Evolutionary conservation across 2,329 filamentous ascomycete species (phyloP).

Genomic region (Fusarium illudens): DNA sequence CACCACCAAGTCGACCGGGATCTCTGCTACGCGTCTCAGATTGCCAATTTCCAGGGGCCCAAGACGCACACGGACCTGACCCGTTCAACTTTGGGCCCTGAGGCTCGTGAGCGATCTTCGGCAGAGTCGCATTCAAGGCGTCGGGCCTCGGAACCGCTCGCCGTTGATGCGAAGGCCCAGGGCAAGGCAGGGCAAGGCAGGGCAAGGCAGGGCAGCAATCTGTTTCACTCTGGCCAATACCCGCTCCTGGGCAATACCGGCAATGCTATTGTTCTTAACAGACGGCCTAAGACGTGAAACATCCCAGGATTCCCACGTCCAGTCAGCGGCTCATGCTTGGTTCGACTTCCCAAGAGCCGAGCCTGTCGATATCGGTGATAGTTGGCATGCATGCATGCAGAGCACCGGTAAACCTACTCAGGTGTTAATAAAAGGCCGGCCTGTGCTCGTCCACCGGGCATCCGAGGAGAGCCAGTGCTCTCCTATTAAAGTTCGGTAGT

Average conservation of each 20-base stretch:
- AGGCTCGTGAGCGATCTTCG: slow-evolving; percentile 1
- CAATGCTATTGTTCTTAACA: slow-evolving; percentile 32
- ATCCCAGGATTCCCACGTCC: slow-evolving; percentile 8
- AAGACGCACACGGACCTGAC: slow-evolving; percentile 17
- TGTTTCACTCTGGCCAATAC: slow-evolving; percentile 18
- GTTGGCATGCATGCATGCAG: not conserved
- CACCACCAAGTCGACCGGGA: slow-evolving; percentile 20
- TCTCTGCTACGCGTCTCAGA: slow-evolving; percentile 37
- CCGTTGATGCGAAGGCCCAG: slow-evolving; percentile 6
- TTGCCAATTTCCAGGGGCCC: slow-evolving; percentile 38
- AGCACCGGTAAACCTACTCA: not conserved
- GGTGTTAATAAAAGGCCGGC: not conserved
- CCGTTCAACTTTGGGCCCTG: not conserved
- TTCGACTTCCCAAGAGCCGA: not conserved
- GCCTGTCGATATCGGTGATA: not conserved
- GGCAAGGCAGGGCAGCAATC: slow-evolving; percentile 2
- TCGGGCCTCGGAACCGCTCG: slow-evolving; percentile 1
- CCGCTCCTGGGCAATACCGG: slow-evolving; percentile 24
- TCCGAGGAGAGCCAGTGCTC: not conserved
- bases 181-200: too few species aligned
- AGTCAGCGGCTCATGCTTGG: not conserved
- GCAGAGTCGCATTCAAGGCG: slow-evolving; percentile 17
- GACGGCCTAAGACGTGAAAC: slow-evolving; percentile 26
- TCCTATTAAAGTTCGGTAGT: slow-evolving; percentile 2
- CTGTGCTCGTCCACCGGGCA: slow-evolving; percentile 7